Conservation (phyloP, 2,329 filamentous ascomycete species). For the Diplodia scrobiculata region DNA sequence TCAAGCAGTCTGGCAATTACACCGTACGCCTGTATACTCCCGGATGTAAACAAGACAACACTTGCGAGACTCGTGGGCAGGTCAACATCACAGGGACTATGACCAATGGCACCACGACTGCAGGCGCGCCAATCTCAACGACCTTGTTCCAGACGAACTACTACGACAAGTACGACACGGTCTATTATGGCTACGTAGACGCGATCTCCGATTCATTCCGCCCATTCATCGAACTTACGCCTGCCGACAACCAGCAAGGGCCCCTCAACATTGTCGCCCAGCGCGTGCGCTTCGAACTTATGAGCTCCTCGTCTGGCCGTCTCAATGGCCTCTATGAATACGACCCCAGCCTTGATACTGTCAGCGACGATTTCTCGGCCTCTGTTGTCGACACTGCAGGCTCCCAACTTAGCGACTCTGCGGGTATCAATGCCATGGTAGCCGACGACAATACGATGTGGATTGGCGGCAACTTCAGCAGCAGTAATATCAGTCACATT, state of each 20-base stretch:
- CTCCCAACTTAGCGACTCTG: slow-evolving; percentile 65
- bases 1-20: slow-evolving; percentile 88
- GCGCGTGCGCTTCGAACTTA: slow-evolving; percentile 74
- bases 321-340: slow-evolving; percentile 92
- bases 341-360: slow-evolving; percentile 63
- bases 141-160: slow-evolving; percentile 87
- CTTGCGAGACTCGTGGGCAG: slow-evolving; percentile 73
- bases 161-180: slow-evolving; percentile 93
- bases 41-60: slow-evolving; percentile 78
- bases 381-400: slow-evolving; percentile 79
- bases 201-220: slow-evolving; percentile 71
- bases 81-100: slow-evolving; percentile 79
- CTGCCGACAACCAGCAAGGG: slow-evolving; percentile 63
- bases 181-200: slow-evolving; percentile 85
- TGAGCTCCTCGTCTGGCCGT: slow-evolving; percentile 73
- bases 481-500: slow-evolving; percentile 69
- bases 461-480: slow-evolving; percentile 81
- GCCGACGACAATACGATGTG: slow-evolving; percentile 64
- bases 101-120: slow-evolving; percentile 49
- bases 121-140: slow-evolving; percentile 54
- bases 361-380: slow-evolving; percentile 65
- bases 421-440: slow-evolving; percentile 70
- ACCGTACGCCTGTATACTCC: slow-evolving; percentile 89
- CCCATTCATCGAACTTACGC: slow-evolving; percentile 75
- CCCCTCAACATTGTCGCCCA: slow-evolving; percentile 84